These are phyloP conservation scores for Talaromyces islandicus DNA, from an alignment of 2,329 filamentous ascomycete genomes.

Conservation along the genomic window DNA sequence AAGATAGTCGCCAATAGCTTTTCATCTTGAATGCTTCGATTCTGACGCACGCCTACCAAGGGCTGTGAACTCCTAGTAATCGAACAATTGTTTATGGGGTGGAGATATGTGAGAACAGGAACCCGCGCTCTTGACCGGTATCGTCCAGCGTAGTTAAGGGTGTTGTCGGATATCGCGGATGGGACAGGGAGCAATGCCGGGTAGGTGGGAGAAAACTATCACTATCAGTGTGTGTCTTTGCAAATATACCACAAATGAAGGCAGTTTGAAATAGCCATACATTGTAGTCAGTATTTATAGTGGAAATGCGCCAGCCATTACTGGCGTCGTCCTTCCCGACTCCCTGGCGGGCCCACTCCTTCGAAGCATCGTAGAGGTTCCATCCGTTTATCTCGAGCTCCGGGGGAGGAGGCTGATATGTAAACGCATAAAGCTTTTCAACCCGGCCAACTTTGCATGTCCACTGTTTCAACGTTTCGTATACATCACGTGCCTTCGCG, in stretches of 20 bases:
- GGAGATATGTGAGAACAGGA: conserved; percentile 87
- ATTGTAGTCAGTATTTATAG: conserved; percentile 80
- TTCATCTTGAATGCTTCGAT: conserved; percentile 92
- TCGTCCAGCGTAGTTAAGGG: conserved; percentile 82
- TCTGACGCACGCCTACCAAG: conserved; percentile 74
- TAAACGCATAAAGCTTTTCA: conserved; percentile 87
- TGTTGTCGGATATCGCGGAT: conserved; percentile 88
- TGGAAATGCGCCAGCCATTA: conserved; percentile 80
- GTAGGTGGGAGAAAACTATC: conserved; percentile 81
- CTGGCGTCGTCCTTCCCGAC: conserved; percentile 75
- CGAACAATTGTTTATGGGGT: conserved; percentile 92
- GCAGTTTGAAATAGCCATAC: conserved; percentile 32
- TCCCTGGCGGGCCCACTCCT: conserved; percentile 82
- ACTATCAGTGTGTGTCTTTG: neutral
- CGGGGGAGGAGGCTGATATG: conserved; percentile 66
- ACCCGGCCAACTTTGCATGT: conserved; percentile 78
- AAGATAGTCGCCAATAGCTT: conserved; percentile 90
- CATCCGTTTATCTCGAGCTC: conserved; percentile 75
- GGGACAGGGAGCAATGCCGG: conserved; percentile 80
- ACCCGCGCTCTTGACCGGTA: conserved; percentile 88
- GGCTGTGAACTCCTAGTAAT: conserved; percentile 95
- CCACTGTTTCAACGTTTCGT: conserved; percentile 74
- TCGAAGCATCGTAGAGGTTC: conserved; percentile 75
- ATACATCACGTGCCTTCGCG: conserved; percentile 71
- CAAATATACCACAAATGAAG: neutral